A percentile compares a stretch with the other conserved stretches of the same genome.
These are phyloP conservation scores for Triglochin maritima DNA, from an alignment of 106 monocot species.

Conservation along the genomic window DNA sequence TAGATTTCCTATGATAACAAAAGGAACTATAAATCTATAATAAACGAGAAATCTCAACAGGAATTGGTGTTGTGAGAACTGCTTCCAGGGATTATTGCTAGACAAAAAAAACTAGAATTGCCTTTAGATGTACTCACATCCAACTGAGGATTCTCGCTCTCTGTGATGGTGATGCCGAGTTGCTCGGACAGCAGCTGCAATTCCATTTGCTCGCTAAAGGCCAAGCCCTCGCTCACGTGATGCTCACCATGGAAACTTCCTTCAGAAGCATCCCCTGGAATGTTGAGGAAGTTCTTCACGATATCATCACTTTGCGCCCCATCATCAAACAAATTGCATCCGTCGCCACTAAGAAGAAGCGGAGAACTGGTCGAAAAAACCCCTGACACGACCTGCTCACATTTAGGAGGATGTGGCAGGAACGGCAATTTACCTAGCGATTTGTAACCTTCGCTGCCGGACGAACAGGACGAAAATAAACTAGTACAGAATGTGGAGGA, in stretches of 20 bases:
- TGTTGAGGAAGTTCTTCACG: slow-evolving; percentile 40
- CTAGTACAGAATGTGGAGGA: slow-evolving; percentile 68
- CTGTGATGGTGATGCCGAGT: slow-evolving; percentile 85
- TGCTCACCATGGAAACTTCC: slow-evolving; percentile 37
- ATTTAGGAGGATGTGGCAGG: slow-evolving; percentile 57
- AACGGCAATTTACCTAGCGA: slow-evolving; percentile 43
- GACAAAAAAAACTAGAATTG: not conserved
- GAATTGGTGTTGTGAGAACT: not conserved
- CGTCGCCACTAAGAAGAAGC: slow-evolving; percentile 19
- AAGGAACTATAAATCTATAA: not conserved
- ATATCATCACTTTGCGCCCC: slow-evolving; percentile 32
- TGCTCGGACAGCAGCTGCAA: slow-evolving; percentile 85
- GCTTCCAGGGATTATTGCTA: not conserved
- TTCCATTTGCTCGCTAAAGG: slow-evolving; percentile 58
- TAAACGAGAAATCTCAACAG: too few relatives aligned
- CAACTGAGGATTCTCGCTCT: slow-evolving; percentile 57
- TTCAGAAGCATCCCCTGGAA: slow-evolving; percentile 58
- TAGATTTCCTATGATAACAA: slow-evolving; percentile 56
- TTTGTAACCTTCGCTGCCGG: slow-evolving; percentile 26
- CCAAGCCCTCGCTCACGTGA: slow-evolving; percentile 14
- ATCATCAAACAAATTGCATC: slow-evolving; percentile 6
- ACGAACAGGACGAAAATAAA: slow-evolving; percentile 47
- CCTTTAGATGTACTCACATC: slow-evolving; percentile 38
- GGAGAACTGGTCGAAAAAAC: slow-evolving; percentile 28
- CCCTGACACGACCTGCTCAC: slow-evolving; percentile 31